Evolutionary conservation across 2,329 filamentous ascomycete genomes (phyloP), one percentile per base, ranked within the genome.

Genomic region (Xylaria sp.): DNA sequence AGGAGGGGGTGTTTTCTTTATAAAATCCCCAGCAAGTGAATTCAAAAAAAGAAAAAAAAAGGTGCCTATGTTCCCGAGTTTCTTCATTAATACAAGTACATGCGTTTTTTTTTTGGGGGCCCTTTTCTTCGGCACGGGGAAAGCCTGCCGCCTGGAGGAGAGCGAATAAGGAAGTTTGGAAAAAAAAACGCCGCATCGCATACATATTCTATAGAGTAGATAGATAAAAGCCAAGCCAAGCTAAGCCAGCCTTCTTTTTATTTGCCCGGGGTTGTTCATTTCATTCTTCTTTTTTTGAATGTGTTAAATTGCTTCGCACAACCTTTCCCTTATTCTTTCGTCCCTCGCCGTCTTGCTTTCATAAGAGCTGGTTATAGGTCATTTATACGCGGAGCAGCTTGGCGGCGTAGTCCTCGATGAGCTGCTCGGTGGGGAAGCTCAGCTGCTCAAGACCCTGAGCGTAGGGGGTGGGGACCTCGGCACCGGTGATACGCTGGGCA

Each of bases 401-500:
- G 68, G 88, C 91, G 58, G 89, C 89, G 75, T 94, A 93, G 69
- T 89, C 81, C 76, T 91, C 88, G 73, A 99, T 97, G 70, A 96
- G 82, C 66, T 87, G 76, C 80, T 96, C 91, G 68, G 88, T 90
- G 54, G 94, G 94, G 88, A 99, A 99, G 71, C 83, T 83, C 91
- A 99, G 89, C 78, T 94, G 87, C 83, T 99, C 94, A 60, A 99
- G 84, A 75, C 91, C 90, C 77, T 88, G 82, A 60, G 94, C 93
- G 74, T 99, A 97, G 44, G 94, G 94, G 6, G 94, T 99, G 54
- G 94, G 94, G 10, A 99, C 94, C 76, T 99, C 94, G 66, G 94
- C 93, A 75, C 94, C 94, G 61, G 94, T 97, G 71, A 99, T 87
- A 76, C 94, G 88, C 76, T 93, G 89, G 63, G 92, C 94, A 52